Percentiles rank a stretch among this genome's conserved stretches.
These are phyloP conservation scores for Cenchrus purpureus DNA, from an alignment of 176 grass and related monocot species.

Conservation along the genomic window DNA sequence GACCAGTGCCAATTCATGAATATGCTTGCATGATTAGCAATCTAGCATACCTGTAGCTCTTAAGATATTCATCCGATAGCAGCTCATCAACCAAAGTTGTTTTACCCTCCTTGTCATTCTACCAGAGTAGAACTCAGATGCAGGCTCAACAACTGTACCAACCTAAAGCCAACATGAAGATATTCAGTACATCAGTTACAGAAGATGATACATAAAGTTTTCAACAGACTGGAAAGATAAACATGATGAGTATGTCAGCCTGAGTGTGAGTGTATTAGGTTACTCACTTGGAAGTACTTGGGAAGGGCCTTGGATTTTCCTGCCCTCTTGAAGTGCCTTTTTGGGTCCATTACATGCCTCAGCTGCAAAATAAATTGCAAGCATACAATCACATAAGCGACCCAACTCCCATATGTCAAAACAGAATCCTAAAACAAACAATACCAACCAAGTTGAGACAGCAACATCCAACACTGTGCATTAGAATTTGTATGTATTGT, in stretches of 20 bases:
- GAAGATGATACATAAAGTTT: constrained; percentile 13
- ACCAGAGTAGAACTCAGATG: constrained; percentile 84
- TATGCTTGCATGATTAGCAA: not conserved
- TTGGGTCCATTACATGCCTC: constrained; percentile 88
- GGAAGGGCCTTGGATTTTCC: constrained; percentile 79
- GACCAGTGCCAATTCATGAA: not conserved
- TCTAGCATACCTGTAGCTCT: constrained; percentile 68
- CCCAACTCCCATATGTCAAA: not conserved
- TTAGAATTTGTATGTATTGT: constrained; percentile 23
- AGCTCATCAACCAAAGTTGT: constrained; percentile 74
- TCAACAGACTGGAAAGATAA: not conserved
- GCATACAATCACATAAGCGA: not conserved
- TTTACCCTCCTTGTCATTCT: constrained; percentile 85
- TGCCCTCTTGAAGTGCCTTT: constrained; percentile 89
- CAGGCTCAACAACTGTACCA: constrained; percentile 77
- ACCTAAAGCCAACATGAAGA: constrained; percentile 54
- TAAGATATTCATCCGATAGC: constrained; percentile 69
- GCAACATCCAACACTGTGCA: not conserved
- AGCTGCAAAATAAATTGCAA: constrained; percentile 61
- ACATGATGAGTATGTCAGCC: not conserved
- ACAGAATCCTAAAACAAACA: not conserved
- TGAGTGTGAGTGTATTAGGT: not conserved
- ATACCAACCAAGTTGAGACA: not conserved
- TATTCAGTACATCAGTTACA: constrained; percentile 32
- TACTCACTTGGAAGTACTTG: constrained; percentile 85